Conservation (phyloP, 2,329 filamentous ascomycete genomes). For the Aspergillus texensis region DNA sequence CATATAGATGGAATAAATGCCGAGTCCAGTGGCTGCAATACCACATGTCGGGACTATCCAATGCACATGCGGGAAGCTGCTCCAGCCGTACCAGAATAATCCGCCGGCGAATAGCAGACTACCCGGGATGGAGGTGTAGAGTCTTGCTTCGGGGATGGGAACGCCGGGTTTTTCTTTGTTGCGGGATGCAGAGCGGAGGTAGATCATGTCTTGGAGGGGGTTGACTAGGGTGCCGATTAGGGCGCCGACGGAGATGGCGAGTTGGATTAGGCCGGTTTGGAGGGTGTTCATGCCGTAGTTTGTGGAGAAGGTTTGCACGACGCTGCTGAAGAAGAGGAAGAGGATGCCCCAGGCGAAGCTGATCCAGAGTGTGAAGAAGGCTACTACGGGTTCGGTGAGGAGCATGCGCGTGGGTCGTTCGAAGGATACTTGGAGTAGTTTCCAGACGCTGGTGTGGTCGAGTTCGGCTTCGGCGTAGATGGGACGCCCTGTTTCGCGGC, state of each 20-base stretch:
- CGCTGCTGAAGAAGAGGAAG: conserved; percentile 46
- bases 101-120: conserved; percentile 39
- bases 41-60: conserved; percentile 40
- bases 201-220: conserved; percentile 40
- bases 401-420: conserved; percentile 44
- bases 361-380: conserved; percentile 49
- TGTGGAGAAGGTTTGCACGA: conserved; percentile 43
- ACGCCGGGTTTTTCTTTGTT: conserved; percentile 41
- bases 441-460: conserved; percentile 23
- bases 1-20: conserved; percentile 49
- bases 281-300: conserved; percentile 41
- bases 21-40: conserved; percentile 42
- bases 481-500: conserved; percentile 36
- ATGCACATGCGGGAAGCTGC: conserved; percentile 26
- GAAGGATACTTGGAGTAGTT: conserved; percentile 43
- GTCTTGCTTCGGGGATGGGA: conserved; percentile 47
- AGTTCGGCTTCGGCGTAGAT: conserved; percentile 33
- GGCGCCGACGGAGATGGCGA: conserved; percentile 47
- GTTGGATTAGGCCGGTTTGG: conserved; percentile 43
- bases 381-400: conserved; percentile 46
- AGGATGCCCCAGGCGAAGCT: conserved; percentile 49
- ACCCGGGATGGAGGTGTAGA: conserved; percentile 47
- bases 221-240: conserved; percentile 46
- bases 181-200: conserved; percentile 21
- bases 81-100: conserved; percentile 43